phyloP scores from a whole-genome alignment of 2,329 filamentous ascomycete species.

The Hymenoscyphus infarciens region DNA sequence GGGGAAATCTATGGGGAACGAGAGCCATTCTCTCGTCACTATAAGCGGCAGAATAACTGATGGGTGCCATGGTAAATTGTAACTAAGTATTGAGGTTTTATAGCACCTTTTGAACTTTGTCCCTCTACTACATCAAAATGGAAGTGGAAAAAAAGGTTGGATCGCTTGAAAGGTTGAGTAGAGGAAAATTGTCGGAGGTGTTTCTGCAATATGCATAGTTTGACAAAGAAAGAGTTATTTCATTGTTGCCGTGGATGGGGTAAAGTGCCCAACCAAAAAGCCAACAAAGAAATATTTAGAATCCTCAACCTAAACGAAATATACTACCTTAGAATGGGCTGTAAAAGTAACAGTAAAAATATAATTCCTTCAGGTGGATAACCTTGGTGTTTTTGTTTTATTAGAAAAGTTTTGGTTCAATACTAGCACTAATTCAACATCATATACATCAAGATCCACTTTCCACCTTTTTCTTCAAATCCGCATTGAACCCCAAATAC shows the following conservation, averaged over 20 bases:
- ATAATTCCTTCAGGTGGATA: too few relatives aligned
- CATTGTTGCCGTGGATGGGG: background rate
- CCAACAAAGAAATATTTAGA: background rate
- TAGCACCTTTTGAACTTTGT: too few relatives aligned
- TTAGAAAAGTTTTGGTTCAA: too few relatives aligned
- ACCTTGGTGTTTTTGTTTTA: too few relatives aligned
- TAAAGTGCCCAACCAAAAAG: background rate
- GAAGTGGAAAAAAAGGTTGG: background rate
- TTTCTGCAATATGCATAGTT: background rate
- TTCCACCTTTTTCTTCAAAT: slow-evolving; percentile 4
- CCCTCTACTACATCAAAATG: background rate
- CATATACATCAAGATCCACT: background rate
- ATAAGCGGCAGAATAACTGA: too few relatives aligned
- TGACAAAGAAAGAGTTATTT: background rate
- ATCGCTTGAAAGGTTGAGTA: background rate
- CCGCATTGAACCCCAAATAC: slow-evolving; percentile 3
- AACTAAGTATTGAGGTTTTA: too few relatives aligned
- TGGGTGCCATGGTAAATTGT: too few relatives aligned
- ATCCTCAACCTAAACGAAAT: background rate
- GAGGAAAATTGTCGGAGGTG: too few relatives aligned
- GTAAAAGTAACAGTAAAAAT: background rate
- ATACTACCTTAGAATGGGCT: background rate
- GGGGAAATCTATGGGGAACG: background rate
- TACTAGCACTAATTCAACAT: too few relatives aligned
- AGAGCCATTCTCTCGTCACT: too few relatives aligned